phyloP scores from a whole-genome alignment of 139 green algal species.

The Micractinium conductrix region DNA sequence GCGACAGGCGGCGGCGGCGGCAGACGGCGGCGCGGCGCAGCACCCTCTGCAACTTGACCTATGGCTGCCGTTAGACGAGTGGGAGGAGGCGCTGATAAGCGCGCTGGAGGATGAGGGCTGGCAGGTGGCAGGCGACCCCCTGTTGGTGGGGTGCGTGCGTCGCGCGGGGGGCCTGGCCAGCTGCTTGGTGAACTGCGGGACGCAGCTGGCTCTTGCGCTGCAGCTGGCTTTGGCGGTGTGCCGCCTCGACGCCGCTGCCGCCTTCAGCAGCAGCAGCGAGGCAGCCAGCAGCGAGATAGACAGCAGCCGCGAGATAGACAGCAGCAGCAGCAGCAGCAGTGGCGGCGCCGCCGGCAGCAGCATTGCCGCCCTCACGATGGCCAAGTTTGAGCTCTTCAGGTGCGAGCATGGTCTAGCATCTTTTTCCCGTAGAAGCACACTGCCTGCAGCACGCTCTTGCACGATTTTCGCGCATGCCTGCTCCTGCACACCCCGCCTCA shows the following conservation, averaged over 20 bases:
- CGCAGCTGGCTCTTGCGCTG: not conserved
- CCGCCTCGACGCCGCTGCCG: no score
- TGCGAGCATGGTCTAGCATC: no score
- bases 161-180: no score
- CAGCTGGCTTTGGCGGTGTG: not conserved
- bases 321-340: not conserved
- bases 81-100: not conserved
- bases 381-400: constrained; percentile 11
- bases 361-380: not conserved
- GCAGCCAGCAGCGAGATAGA: not conserved
- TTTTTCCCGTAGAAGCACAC: no score
- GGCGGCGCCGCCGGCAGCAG: not conserved
- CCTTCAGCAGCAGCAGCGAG: no score
- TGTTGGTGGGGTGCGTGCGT: not conserved
- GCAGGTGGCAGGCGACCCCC: not conserved
- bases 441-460: no score
- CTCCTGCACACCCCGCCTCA: no score
- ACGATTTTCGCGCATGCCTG: no score
- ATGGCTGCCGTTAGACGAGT: not conserved
- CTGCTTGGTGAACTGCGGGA: no score
- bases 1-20: not conserved
- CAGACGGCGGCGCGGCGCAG: not conserved
- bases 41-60: not conserved
- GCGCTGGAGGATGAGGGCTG: not conserved
- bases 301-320: not conserved